A percentile compares a stretch with the other conserved stretches of the same genome.
These are phyloP conservation scores for Ajuga chamaepitys DNA, from an alignment of 257 asterid genomes.

Conservation along the genomic window DNA sequence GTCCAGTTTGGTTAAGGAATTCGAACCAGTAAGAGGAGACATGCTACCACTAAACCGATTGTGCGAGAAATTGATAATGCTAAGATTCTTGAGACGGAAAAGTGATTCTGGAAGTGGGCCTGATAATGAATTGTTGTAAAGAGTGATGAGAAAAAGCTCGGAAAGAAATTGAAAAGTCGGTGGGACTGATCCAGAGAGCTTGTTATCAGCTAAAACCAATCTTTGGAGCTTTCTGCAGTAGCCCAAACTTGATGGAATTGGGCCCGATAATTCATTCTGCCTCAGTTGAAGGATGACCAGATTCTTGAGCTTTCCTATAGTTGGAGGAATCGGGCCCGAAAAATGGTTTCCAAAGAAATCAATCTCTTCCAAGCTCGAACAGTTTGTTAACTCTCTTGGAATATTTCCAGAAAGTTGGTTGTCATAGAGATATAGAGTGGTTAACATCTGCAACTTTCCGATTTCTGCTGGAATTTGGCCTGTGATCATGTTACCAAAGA, in stretches of 20 bases:
- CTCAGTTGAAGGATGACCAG: conserved; percentile 54
- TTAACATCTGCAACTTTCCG: conserved; percentile 56
- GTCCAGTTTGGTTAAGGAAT: conserved; percentile 51
- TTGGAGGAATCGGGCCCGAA: conserved; percentile 62
- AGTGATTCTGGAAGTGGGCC: conserved; percentile 77
- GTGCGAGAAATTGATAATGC: conserved; percentile 60
- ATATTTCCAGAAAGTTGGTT: conserved; percentile 71
- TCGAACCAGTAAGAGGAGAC: conserved; percentile 45
- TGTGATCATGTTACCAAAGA: conserved; percentile 63
- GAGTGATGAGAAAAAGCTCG: conserved; percentile 47
- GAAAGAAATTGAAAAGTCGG: conserved; percentile 59
- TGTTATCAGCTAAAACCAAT: conserved; percentile 73
- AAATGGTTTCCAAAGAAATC: conserved; percentile 79
- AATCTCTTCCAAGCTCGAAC: conserved; percentile 45
- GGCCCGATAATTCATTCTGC: conserved; percentile 66
- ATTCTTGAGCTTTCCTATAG: conserved; percentile 68
- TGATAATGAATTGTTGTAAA: conserved; percentile 80
- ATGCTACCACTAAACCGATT: conserved; percentile 60
- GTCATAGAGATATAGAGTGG: conserved; percentile 54
- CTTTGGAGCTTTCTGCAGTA: conserved; percentile 70
- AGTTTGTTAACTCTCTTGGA: conserved; percentile 68
- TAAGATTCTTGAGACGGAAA: conserved; percentile 61
- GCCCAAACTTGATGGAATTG: conserved; percentile 74
- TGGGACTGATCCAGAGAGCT: conserved; percentile 68
- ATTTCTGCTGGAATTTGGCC: conserved; percentile 62